phyloP scores from a whole-genome alignment of 2,329 filamentous ascomycete genomes.

The Diaporthe longicolla region DNA sequence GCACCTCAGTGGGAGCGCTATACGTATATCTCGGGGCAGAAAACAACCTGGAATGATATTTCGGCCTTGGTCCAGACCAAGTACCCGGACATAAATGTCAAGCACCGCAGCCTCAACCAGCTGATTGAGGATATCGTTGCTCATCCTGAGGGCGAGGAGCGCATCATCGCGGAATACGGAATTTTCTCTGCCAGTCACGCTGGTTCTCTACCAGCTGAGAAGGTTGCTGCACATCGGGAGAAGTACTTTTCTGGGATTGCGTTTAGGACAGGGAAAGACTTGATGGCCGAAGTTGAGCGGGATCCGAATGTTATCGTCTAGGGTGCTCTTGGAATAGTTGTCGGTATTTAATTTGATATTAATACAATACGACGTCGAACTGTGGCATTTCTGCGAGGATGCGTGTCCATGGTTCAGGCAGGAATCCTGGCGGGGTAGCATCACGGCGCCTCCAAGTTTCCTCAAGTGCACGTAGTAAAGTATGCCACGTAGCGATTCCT shows the following conservation, averaged over 20 bases:
- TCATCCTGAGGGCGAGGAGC: constrained; percentile 1
- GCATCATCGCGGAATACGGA: not conserved
- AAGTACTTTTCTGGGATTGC: not conserved
- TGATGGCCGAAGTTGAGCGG: not conserved
- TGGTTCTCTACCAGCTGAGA: not conserved
- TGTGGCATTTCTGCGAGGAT: not conserved
- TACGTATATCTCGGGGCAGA: not conserved
- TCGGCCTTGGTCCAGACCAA: not conserved
- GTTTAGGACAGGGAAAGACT: not conserved
- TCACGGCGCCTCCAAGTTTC: not conserved
- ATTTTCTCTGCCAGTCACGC: constrained; percentile 13
- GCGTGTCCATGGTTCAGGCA: not conserved
- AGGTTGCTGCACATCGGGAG: not conserved
- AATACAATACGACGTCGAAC: not conserved
- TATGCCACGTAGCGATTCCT: not conserved
- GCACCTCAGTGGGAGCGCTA: not conserved
- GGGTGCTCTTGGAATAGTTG: no score
- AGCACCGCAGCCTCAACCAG: not conserved
- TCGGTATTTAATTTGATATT: not conserved
- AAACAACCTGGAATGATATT: not conserved
- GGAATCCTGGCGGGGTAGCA: not conserved
- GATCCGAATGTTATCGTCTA: not conserved
- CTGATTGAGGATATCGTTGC: not conserved
- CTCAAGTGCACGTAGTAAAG: not conserved
- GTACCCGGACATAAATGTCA: not conserved